Evolutionary conservation across 2,329 filamentous ascomycete genomes (phyloP).

Genomic region (Phialemonium atrogriseum): DNA sequence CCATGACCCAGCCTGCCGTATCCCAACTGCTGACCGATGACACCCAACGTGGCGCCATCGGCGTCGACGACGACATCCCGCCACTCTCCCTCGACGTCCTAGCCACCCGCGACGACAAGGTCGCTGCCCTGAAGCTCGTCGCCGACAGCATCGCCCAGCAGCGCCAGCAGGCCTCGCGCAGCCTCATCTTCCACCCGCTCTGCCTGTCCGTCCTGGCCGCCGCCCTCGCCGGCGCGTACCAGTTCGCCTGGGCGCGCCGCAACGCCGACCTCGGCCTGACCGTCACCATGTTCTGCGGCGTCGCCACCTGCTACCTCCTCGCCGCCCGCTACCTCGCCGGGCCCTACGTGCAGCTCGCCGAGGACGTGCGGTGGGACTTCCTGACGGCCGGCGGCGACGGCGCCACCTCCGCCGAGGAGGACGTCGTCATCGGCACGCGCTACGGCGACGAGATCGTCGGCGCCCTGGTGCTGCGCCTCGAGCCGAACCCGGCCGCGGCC

Average conservation of each 20-base stretch:
- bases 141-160: conserved; percentile 80
- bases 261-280: conserved; percentile 44
- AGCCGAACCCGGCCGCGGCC: conserved; percentile 25
- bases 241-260: conserved; percentile 33
- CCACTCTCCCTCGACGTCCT: conserved; percentile 55
- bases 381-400: conserved; percentile 32
- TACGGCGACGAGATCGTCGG: conserved; percentile 64
- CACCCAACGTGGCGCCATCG: conserved; percentile 16
- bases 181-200: conserved; percentile 56
- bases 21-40: conserved; percentile 5
- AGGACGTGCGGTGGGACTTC: conserved; percentile 55
- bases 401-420: conserved; percentile 36
- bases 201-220: conserved; percentile 39
- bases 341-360: conserved; percentile 56
- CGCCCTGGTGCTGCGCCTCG: conserved; percentile 59
- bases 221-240: conserved; percentile 34
- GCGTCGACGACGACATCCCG: conserved; percentile 43
- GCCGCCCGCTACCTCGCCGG: conserved; percentile 51
- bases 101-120: conserved; percentile 48
- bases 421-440: conserved; percentile 56
- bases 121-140: conserved; percentile 62
- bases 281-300: conserved; percentile 49
- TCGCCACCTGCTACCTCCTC: conserved; percentile 56
- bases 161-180: conserved; percentile 56
- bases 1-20: conserved; percentile 12